Percentiles rank a stretch among this genome's conserved stretches.
Evolutionary conservation across 2,329 filamentous ascomycete genomes (phyloP).

Genomic region (Diaporthe vexans): DNA sequence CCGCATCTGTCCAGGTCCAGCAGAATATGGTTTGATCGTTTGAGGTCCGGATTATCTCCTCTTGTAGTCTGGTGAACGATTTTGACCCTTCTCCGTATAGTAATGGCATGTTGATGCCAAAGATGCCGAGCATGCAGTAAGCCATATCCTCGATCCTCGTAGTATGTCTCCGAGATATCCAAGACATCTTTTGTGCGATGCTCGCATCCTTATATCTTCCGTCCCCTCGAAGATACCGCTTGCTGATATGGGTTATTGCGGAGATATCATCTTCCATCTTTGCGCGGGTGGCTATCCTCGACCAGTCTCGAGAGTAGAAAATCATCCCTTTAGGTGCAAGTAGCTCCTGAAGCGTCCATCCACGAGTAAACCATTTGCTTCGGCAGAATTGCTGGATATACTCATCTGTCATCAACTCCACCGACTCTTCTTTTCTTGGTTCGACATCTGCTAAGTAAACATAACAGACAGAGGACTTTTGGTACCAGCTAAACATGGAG

Average conservation of each 20-base stretch:
- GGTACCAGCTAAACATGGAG: constrained; percentile 44
- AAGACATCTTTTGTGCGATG: constrained; percentile 47
- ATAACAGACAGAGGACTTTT: constrained; percentile 42
- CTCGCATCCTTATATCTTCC: neutral
- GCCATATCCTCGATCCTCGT: constrained; percentile 45
- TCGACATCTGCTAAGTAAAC: constrained; percentile 44
- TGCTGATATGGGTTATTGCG: constrained; percentile 31
- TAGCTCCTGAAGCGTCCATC: too few relatives aligned
- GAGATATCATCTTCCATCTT: constrained; percentile 8
- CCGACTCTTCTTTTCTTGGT: neutral
- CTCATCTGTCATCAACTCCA: too few relatives aligned
- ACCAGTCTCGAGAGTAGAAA: constrained; percentile 39
- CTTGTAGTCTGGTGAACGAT: constrained; percentile 46
- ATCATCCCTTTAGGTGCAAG: constrained; percentile 34
- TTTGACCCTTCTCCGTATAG: constrained; percentile 48
- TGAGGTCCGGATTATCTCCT: constrained; percentile 45
- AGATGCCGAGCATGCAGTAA: constrained; percentile 45
- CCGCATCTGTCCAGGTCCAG: constrained; percentile 30
- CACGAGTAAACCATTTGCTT: constrained; percentile 2
- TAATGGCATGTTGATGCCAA: constrained; percentile 48
- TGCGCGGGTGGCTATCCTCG: constrained; percentile 21
- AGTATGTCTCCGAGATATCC: constrained; percentile 45
- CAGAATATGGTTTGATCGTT: constrained; percentile 41
- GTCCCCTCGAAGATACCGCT: too few relatives aligned
- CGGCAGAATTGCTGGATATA: neutral